Conservation (phyloP, 1,139 yeast genomes). For the Taphrina pruni region DNA sequence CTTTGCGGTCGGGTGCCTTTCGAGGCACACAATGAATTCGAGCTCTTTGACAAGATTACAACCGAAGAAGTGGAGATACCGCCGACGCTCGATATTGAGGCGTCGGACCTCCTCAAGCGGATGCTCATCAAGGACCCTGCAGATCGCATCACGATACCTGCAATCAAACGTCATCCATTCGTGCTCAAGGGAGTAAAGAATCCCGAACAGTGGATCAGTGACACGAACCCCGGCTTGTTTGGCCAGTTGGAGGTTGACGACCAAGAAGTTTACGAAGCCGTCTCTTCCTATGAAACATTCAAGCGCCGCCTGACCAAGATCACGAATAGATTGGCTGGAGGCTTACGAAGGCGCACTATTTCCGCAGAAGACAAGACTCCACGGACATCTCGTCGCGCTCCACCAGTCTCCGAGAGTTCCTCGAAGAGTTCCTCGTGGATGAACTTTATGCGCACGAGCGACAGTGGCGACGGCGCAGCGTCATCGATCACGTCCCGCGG, state of each 20-base stretch:
- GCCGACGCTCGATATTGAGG: slow-evolving; percentile 50
- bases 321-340: slow-evolving; percentile 26
- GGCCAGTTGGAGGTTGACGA: slow-evolving; percentile 63
- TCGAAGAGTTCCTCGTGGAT: slow-evolving; percentile 23
- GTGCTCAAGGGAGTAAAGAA: slow-evolving; percentile 63
- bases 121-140: slow-evolving; percentile 75
- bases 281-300: slow-evolving; percentile 48
- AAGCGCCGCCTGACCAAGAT: slow-evolving; percentile 35
- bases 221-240: slow-evolving; percentile 49
- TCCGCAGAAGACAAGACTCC: slow-evolving; percentile 15
- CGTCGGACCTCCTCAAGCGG: slow-evolving; percentile 68
- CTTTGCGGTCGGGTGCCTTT: slow-evolving; percentile 89
- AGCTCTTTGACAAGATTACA: slow-evolving; percentile 81
- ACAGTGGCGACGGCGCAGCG: slow-evolving; percentile 10
- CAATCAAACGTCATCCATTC: slow-evolving; percentile 82
- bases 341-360: slow-evolving; percentile 26
- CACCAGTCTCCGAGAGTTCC: slow-evolving; percentile 12
- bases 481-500: slow-evolving; percentile 3
- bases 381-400: slow-evolving; percentile 4
- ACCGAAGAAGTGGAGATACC: slow-evolving; percentile 70
- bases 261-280: slow-evolving; percentile 76
- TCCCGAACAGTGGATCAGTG: slow-evolving; percentile 49
- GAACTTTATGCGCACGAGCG: slow-evolving; percentile 33
- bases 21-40: slow-evolving; percentile 85
- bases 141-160: slow-evolving; percentile 70